Evolutionary conservation across 306 rosid species (phyloP).

Genomic region (Cucurbita pepo): DNA sequence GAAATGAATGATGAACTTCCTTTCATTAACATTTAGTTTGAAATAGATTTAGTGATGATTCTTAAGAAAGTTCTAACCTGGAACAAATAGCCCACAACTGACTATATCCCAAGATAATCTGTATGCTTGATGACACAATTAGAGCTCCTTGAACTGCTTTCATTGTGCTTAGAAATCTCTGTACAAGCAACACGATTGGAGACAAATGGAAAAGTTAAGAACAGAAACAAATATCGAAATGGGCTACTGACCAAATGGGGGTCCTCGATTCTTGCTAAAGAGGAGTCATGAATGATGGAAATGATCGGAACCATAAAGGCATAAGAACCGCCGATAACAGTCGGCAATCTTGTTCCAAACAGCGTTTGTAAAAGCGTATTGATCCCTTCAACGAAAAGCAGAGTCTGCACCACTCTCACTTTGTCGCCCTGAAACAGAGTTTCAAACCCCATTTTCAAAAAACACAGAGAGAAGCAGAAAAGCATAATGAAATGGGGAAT

Average conservation of each 20-base stretch:
- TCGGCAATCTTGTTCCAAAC: slow-evolving; percentile 91
- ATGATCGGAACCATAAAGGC: slow-evolving; percentile 96
- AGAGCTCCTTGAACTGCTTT: slow-evolving; percentile 93
- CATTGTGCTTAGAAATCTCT: slow-evolving; percentile 88
- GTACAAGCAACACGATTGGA: slow-evolving; percentile 2
- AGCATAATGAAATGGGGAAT: not conserved
- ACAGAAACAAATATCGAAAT: not conserved
- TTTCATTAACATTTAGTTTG: no score
- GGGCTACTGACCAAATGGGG: slow-evolving; percentile 51
- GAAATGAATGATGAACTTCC: slow-evolving; percentile 1
- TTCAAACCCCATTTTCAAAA: not conserved
- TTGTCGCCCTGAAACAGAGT: slow-evolving; percentile 59
- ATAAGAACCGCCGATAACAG: slow-evolving; percentile 91
- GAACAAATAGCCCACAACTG: slow-evolving; percentile 97
- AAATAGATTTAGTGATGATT: not conserved
- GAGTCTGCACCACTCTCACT: slow-evolving; percentile 88
- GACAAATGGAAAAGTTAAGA: not conserved
- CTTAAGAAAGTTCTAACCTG: slow-evolving; percentile 35
- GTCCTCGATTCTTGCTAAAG: slow-evolving; percentile 46
- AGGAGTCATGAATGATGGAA: slow-evolving; percentile 73
- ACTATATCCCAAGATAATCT: slow-evolving; percentile 85
- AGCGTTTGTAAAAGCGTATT: slow-evolving; percentile 91
- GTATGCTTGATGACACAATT: slow-evolving; percentile 84
- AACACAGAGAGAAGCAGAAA: not conserved
- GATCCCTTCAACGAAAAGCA: slow-evolving; percentile 84